Conservation (phyloP, 345 rosid genomes). For the Pugionium dolabratum region DNA sequence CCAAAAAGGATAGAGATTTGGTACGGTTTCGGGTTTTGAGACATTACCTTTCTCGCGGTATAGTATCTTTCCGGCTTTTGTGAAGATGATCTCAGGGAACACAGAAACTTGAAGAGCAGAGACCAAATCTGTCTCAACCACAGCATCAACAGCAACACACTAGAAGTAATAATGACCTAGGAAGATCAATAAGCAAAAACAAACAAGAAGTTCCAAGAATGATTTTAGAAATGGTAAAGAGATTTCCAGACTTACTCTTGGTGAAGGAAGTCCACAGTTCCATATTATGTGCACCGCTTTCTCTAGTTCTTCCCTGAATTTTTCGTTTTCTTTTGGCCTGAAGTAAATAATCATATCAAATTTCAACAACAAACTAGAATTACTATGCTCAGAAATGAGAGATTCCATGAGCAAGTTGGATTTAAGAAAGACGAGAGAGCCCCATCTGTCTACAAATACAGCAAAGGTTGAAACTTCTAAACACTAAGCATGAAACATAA, state of each 20-base stretch:
- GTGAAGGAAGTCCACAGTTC: slow-evolving; percentile 89
- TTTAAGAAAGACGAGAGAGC: neutral
- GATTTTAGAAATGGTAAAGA: slow-evolving; percentile 9
- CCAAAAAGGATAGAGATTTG: neutral
- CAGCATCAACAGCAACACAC: slow-evolving; percentile 93
- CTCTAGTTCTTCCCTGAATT: slow-evolving; percentile 58
- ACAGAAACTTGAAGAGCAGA: slow-evolving; percentile 65
- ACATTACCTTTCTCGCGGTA: slow-evolving; percentile 75
- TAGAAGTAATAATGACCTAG: slow-evolving; percentile 22
- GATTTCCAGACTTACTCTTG: slow-evolving; percentile 57
- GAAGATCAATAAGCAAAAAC: slow-evolving; percentile 15
- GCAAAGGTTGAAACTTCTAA: too few relatives aligned
- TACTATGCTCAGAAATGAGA: slow-evolving; percentile 13
- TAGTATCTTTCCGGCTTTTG: slow-evolving; percentile 83
- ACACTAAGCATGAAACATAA: neutral
- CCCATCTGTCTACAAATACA: neutral
- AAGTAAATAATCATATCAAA: slow-evolving; percentile 2
- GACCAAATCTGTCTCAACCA: slow-evolving; percentile 65
- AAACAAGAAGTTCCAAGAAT: slow-evolving; percentile 8
- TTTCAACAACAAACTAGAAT: slow-evolving; percentile 9
- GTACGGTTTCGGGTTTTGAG: neutral
- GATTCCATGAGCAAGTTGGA: neutral
- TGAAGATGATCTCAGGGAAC: slow-evolving; percentile 78
- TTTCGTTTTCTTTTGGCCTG: slow-evolving; percentile 83
- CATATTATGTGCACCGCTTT: slow-evolving; percentile 90